Base-by-base conservation (phyloP, 2,329 filamentous ascomycete species). In the Amphichorda felina region DNA sequence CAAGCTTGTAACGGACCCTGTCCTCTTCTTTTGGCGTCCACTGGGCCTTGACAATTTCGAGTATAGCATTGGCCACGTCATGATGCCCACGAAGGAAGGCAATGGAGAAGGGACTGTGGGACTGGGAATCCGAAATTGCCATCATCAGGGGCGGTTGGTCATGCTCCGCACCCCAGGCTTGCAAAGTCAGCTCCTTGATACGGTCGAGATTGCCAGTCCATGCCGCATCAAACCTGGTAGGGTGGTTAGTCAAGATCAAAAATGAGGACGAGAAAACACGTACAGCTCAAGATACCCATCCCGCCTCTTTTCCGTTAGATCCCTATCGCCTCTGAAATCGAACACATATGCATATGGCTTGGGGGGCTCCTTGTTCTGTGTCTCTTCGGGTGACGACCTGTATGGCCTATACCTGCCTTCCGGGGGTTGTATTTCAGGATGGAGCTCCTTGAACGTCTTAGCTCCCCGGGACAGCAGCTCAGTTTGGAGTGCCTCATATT, bases 11-110 rank as follows among this genome's bases (percentile, higher is more conserved):
- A 5, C 61, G 62, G 33, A 65, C 57, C 35, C 66, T 64, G 18
- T 63, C 60, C 25, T 68, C 61, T 29, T 79, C 66, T 16, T 60
- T 54, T 0, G 72, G 72, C 4, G 67, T 61, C 55, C 79, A 86
- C 47, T 91, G 84, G 3, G 72, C 75, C 30, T 73, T 66, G 0
- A 72, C 66, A 42, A 91, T 86, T 39, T 82, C 76, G 7, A 91
- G 60, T 18, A 91, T 72, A 2, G 68, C 69, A 39, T 62, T 68
- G 1, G 83, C 82, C 10, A 79, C 59, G 1, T 75, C 65, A 30
- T 68, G 54, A 45, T 89, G 78, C 1, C 79, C 79, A 18, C 70
- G 70, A 4, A 80, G 50, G 32, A 83, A 69, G 1, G 82, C 79
- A 34, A 91, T 59, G 0, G 72, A 73, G 48, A 89, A 85, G 0